A percentile compares a stretch with the other conserved stretches of the same genome.
Conservation (phyloP, 83 land plant genomes). For the Picea abies region DNA sequence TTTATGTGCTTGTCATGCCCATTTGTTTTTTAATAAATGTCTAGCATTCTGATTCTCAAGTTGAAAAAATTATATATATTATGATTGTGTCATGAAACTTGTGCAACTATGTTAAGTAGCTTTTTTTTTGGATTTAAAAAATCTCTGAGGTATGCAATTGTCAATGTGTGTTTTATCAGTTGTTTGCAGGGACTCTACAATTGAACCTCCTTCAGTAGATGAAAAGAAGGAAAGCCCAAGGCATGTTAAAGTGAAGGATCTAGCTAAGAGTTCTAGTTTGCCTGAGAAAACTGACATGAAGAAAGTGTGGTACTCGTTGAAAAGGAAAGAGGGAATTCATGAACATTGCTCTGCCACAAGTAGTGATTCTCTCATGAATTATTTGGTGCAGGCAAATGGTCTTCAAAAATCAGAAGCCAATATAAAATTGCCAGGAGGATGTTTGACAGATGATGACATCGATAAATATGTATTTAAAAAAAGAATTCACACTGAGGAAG, state of each 20-base stretch:
- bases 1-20: not conserved
- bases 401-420: not conserved
- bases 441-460: not conserved
- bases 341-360: not conserved
- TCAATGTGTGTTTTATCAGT: slow-evolving; percentile 11
- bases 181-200: not conserved
- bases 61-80: not conserved
- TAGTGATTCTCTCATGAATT: slow-evolving; percentile 1
- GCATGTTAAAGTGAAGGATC: slow-evolving; percentile 8
- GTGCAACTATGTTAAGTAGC: not conserved
- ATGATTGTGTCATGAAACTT: not conserved
- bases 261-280: not conserved
- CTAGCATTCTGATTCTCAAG: not conserved
- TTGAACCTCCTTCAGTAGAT: not conserved
- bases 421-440: not conserved
- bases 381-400: not conserved
- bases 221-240: not conserved
- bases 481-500: slow-evolving; percentile 1
- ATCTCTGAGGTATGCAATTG: not conserved
- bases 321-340: not conserved
- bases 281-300: not conserved
- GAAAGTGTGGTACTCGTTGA: not conserved
- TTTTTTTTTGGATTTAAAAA: too few relatives aligned
- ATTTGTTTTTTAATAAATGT: not conserved
- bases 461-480: not conserved